These are phyloP conservation scores for Eucalyptus polyanthemos DNA, from an alignment of 345 rosid genomes.

Conservation along the genomic window DNA sequence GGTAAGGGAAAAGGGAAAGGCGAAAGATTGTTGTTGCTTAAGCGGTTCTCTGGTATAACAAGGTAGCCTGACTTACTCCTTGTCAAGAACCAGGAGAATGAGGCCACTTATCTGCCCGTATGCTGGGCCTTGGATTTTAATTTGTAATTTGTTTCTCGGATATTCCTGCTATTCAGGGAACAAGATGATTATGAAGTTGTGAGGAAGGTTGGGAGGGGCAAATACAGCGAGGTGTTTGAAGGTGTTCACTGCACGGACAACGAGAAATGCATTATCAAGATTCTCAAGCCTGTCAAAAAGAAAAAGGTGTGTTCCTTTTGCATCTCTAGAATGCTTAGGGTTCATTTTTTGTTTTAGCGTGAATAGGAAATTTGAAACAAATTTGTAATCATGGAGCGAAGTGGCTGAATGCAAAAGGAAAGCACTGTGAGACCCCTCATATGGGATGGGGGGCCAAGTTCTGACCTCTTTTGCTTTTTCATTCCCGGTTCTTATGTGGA, in stretches of 20 bases:
- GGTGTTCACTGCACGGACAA: conserved; percentile 72
- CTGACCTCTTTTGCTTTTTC: neutral
- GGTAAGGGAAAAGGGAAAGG: neutral
- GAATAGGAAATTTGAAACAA: neutral
- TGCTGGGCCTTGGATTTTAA: neutral
- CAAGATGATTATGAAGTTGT: conserved; percentile 96
- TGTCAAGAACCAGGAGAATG: neutral
- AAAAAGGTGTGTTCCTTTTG: conserved; percentile 54
- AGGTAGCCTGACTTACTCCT: neutral
- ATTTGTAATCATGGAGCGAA: neutral
- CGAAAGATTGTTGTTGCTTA: neutral
- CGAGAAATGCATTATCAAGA: conserved; percentile 89
- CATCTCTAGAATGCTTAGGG: neutral
- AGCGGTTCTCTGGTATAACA: neutral
- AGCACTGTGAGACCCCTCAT: neutral
- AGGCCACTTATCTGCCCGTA: neutral
- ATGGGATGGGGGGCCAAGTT: neutral
- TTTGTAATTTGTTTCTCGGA: neutral
- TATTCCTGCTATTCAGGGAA: conserved; percentile 32
- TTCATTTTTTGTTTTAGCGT: neutral
- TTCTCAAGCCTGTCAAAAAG: conserved; percentile 96
- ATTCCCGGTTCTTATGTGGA: neutral
- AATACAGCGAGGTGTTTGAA: conserved; percentile 95
- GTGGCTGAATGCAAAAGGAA: neutral
- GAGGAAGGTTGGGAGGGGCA: conserved; percentile 93